Base-by-base conservation (phyloP, 2,329 filamentous ascomycete genomes). In the Neonectria neomacrospora region DNA sequence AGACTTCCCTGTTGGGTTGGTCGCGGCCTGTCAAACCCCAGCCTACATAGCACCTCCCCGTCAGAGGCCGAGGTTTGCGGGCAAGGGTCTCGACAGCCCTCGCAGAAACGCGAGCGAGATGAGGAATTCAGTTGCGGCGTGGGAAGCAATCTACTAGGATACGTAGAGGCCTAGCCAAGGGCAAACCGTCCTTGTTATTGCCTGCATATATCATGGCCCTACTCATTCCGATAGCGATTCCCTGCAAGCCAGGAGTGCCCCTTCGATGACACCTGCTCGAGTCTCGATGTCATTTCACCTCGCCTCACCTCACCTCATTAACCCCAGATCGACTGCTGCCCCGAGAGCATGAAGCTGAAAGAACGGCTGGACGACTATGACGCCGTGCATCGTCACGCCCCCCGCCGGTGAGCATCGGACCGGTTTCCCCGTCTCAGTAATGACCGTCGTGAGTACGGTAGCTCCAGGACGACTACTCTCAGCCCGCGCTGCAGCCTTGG, bases 241-340 rank as follows among this genome's bases (percentile, higher is more conserved):
- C 63, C 58, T 70, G 63, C 62, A 65, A 58, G 47, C 60, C 64
- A 67, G 61, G 67, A 63, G 8, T 41, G 32, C 48, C 59, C 54
- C 54, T 52, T 58, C 64, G 64, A 69, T 71, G 64, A 37, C 34
- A 37, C 34, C 14, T n/a, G 34, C 34, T 37, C 16, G 14, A 64
- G 66, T 56, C 61, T 58, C 57, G 41, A 59, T 66, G 47, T 59
- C 62, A 71, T 61, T 71, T 71, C 67, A 70, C 64, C 67, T 67
- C n/a, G 69, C 65, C 67, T 68, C 63, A 66, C 63, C 69, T 70
- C 69, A 71, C 65, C 67, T 68, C 63, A 66, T 66, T 58, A 69
- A 70, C 64, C 69, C 64, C 57, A 57, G 18, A 41, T 8, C 37
- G 37, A 41, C 37, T 18, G n/a, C 51, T 41, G 32, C 41, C 54